phyloP scores from a whole-genome alignment of 2,329 filamentous ascomycete genomes.

The Chrysosphaeria jannelii region DNA sequence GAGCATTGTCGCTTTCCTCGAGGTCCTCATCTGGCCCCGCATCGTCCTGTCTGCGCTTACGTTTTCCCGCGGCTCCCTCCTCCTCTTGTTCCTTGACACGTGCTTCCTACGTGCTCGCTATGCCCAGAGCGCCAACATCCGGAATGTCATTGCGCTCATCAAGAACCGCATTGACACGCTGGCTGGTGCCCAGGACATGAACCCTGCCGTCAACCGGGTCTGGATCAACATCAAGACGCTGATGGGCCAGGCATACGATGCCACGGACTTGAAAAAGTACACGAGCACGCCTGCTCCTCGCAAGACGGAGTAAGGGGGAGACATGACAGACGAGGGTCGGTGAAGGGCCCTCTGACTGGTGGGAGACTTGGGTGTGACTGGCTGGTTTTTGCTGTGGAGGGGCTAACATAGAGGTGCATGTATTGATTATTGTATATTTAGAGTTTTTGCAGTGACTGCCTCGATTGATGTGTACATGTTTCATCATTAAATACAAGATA shows the following conservation, averaged over 20 bases:
- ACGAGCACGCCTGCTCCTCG: slow-evolving; percentile 20
- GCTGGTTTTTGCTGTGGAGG: too few relatives aligned
- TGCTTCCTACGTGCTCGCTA: slow-evolving; percentile 76
- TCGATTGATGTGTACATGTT: too few relatives aligned
- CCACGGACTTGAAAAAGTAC: slow-evolving; percentile 53
- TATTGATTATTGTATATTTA: too few relatives aligned
- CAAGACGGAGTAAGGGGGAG: slow-evolving; percentile 18
- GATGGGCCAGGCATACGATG: slow-evolving; percentile 43
- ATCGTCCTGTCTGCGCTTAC: slow-evolving; percentile 52
- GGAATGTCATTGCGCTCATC: slow-evolving; percentile 44
- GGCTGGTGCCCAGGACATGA: slow-evolving; percentile 62
- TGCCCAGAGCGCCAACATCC: slow-evolving; percentile 77
- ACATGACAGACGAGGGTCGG: too few relatives aligned
- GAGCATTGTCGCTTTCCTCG: slow-evolving; percentile 67
- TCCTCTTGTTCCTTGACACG: slow-evolving; percentile 62
- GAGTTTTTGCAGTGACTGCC: too few relatives aligned
- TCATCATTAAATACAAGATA: too few relatives aligned
- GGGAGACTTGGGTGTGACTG: too few relatives aligned
- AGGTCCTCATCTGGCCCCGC: slow-evolving; percentile 67
- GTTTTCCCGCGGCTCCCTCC: slow-evolving; percentile 77
- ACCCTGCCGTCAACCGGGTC: slow-evolving; percentile 43
- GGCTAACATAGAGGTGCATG: too few relatives aligned
- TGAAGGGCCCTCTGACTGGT: too few relatives aligned
- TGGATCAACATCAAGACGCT: slow-evolving; percentile 57
- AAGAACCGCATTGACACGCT: slow-evolving; percentile 51